Percentiles rank a stretch among this genome's conserved stretches.
These are phyloP conservation scores for Parathielavia hyrcaniae DNA, from an alignment of 495 filamentous ascomycete species.

Conservation along the genomic window DNA sequence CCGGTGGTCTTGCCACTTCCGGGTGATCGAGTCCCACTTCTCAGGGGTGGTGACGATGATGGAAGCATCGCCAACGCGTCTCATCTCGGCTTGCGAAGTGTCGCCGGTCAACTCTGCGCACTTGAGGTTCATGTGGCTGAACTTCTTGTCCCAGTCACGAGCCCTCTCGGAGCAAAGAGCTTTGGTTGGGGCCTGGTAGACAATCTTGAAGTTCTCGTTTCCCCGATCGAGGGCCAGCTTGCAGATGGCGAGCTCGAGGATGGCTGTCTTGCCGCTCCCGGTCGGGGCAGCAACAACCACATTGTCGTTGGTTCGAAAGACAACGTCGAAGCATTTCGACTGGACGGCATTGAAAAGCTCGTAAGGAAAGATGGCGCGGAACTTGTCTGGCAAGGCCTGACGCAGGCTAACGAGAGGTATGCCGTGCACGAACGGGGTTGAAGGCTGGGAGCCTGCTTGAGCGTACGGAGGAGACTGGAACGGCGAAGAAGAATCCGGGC, in stretches of 20 bases:
- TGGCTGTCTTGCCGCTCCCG: slow-evolving; percentile 86
- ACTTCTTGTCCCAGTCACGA: slow-evolving; percentile 82
- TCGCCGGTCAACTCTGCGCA: slow-evolving; percentile 92
- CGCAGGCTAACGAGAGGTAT: slow-evolving; percentile 68
- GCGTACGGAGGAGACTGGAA: neutral
- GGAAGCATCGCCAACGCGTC: slow-evolving; percentile 68
- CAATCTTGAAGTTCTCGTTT: slow-evolving; percentile 75
- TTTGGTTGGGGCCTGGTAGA: slow-evolving; percentile 94
- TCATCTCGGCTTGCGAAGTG: slow-evolving; percentile 68
- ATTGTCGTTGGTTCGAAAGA: slow-evolving; percentile 73
- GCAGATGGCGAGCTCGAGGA: slow-evolving; percentile 91
- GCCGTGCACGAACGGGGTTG: slow-evolving; percentile 48
- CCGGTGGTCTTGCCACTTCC: slow-evolving; percentile 89
- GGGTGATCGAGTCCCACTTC: slow-evolving; percentile 97
- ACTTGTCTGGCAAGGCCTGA: slow-evolving; percentile 64
- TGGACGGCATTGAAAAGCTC: slow-evolving; percentile 87
- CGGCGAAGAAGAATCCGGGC: neutral
- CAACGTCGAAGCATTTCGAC: slow-evolving; percentile 71
- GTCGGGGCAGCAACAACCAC: slow-evolving; percentile 86
- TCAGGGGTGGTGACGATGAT: slow-evolving; percentile 97
- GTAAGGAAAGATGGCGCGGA: slow-evolving; percentile 71
- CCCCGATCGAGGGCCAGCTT: slow-evolving; percentile 57
- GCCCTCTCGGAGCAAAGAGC: slow-evolving; percentile 79
- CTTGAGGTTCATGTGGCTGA: slow-evolving; percentile 62
- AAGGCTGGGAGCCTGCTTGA: neutral